Base-by-base conservation (phyloP, 257 asterid species). In the Solanum virginianum region DNA sequence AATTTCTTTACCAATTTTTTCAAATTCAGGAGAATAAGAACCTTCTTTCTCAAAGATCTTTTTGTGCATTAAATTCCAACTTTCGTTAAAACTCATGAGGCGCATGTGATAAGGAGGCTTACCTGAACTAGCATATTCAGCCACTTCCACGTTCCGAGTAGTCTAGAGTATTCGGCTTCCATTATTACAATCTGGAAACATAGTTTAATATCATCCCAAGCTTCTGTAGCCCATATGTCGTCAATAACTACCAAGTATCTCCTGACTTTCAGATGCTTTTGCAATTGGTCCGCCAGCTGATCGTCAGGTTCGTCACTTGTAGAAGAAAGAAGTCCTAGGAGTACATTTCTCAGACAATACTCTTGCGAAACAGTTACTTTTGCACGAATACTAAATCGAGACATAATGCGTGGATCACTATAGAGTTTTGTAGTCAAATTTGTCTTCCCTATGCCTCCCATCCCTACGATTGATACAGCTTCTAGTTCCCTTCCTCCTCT, bases 231-330 rank as follows among this genome's bases (percentile, higher is more conserved):
- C 85, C 85, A 80, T 41, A 87, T 49, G 29, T 84, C 87, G 32
- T 87, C 87, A 83, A 87, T 39, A 7, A 87, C 77, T 16, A 87
- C 24, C 57, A 87, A 82, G 47, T 83, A 87, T 17, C 75, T 83
- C 14, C 18, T 79, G 5, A 8, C 13, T 70, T 32, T 80, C 4
- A 84, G 47, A 47, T 22, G 39, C 56, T 13, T 71, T 18, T 24
- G 60, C 10, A 87, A 20, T n/a, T 10, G 32, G 4, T 15, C 18
- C 0, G 47, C 80, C 18, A 83, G 72, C n/a, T 63, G 55, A 5
- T 36, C 16, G 6, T 10, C 14, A 41, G 24, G 17, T 24, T 85
- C 83, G 20, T 13, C 51, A 9, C 82, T 29, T 45, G 6, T 57
- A 8, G 45, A 47, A 53, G 83, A 56, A 22, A 84, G 62, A 49